Evolutionary conservation across 1,284 basidiomycete species (phyloP), one percentile per base, ranked within the genome.

Genomic region (Ustilago curta): DNA sequence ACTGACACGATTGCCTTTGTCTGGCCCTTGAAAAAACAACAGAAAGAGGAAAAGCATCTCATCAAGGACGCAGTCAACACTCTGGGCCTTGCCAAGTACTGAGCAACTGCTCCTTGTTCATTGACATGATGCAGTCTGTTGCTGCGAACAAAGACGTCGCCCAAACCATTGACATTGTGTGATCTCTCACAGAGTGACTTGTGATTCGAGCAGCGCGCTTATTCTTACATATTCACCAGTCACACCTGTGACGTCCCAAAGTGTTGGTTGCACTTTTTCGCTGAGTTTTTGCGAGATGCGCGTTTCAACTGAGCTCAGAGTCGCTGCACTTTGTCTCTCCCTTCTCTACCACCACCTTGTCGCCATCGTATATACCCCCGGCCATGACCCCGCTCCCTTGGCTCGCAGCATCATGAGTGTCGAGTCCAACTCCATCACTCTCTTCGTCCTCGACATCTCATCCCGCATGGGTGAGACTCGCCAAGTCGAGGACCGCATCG

Each of bases 361-460:
- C 40, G 6, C 16, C 25, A 11, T 7, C 51, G 42, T 60, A 51
- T 56, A 61, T 54, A 50, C 49, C 44, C 44, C 43, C 14, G 42
- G 21, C 40, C 45, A 53, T 54, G 62, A 37, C 29, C 49, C 12
- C 42, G 19, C 54, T 19, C 32, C 29, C 25, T 44, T 21, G n/a
- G 8, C 35, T 25, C 23, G 8, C 52, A 54, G 2, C 40, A 74
- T 74, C 40, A 74, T 74, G 71, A 74, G 71, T 39, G 71, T 74
- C 44, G 69, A 68, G 50, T 60, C 64, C 16, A 76, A 71, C 32
- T 64, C 73, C 21, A 45, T 76, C 54, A 76, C 68, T 16, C 25
- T 76, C 21, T 97, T 94, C 82, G 88, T 94, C 81, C 87, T 97
- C 79, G 95, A 97, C 87, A 87, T 92, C 49, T 95, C 93, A 3